phyloP scores from a whole-genome alignment of 2,329 filamentous ascomycete genomes.

The Verticillium zaregamsianum region DNA sequence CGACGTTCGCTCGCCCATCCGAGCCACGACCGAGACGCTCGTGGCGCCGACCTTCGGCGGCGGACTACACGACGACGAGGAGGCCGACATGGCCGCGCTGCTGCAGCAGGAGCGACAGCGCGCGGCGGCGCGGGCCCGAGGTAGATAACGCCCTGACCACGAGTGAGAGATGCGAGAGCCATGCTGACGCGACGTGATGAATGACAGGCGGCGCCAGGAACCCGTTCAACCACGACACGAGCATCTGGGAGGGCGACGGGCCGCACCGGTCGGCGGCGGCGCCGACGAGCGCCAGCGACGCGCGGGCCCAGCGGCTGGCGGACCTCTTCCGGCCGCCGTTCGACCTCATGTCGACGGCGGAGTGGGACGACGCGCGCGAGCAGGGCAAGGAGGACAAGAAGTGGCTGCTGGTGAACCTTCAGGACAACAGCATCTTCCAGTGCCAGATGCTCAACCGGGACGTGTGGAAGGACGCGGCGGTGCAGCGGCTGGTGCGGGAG shows the following conservation, averaged over 20 bases:
- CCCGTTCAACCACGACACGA: constrained; percentile 32
- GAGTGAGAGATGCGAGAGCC: background rate
- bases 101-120: constrained; percentile 57
- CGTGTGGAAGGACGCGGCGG: constrained; percentile 83
- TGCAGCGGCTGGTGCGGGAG: constrained; percentile 77
- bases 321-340: constrained; percentile 92
- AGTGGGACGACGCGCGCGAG: constrained; percentile 77
- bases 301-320: constrained; percentile 73
- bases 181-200: background rate
- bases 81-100: constrained; percentile 53
- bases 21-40: constrained; percentile 84
- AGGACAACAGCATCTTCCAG: constrained; percentile 89
- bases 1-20: constrained; percentile 83
- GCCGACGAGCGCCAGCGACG: constrained; percentile 15
- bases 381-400: constrained; percentile 85
- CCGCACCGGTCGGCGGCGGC: background rate
- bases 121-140: constrained; percentile 11
- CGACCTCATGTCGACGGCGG: constrained; percentile 75
- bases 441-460: constrained; percentile 93
- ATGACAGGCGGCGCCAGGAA: constrained; percentile 16
- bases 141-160: constrained; percentile 11
- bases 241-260: constrained; percentile 30
- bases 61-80: constrained; percentile 40
- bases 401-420: constrained; percentile 94
- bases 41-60: constrained; percentile 63